Evolutionary conservation across 306 rosid genomes (phyloP), one percentile per base, ranked within the genome.

Genomic region (Casuarina equisetifolia): DNA sequence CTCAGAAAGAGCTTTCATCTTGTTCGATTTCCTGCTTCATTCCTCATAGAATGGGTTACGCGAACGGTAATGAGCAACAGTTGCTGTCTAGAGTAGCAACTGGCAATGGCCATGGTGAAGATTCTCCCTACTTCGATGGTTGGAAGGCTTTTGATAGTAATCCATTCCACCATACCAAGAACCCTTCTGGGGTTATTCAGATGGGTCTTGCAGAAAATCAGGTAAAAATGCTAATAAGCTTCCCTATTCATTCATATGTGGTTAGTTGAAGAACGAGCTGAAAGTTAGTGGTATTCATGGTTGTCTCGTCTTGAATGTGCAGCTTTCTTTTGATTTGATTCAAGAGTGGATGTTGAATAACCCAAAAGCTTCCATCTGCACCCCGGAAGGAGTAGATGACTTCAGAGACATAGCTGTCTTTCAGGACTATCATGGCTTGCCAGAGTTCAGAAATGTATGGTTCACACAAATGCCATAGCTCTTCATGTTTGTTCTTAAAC

Each of bases 161-260:
- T 35, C 98, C 97, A 2, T 93, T 86, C 83, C 92, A 93, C 43
- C 77, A 82, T 51, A 85, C 70, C n/a, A 25, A 82, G 5, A 93
- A 93, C 53, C 86, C 85, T 64, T 9, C 80, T 35, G 98, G 98
- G 2, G 97, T 93, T 63, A 91, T 93, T 75, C 98, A 93, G 74
- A 93, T 93, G 98, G 98, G 97, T 43, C 88, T 93, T 4, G 98
- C 97, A 53, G 98, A 93, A 83, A 93, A 93, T 82, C 87, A 86
- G 89, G 98, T 93, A 89, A 45, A 63, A 35, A 57, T 9, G 4
- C 40, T 12, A 1, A 13, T 48, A 1, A 10, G 6, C 76, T 40
- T 40, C 16, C 12, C 17, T 42, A n/a, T 17, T n/a, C 50, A 67
- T 42, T 42, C 17, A 25, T 58, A 10, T n/a, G 1, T 57, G 20